phyloP scores from a whole-genome alignment of 164 flowering plant species.

The Aristolochia californica region DNA sequence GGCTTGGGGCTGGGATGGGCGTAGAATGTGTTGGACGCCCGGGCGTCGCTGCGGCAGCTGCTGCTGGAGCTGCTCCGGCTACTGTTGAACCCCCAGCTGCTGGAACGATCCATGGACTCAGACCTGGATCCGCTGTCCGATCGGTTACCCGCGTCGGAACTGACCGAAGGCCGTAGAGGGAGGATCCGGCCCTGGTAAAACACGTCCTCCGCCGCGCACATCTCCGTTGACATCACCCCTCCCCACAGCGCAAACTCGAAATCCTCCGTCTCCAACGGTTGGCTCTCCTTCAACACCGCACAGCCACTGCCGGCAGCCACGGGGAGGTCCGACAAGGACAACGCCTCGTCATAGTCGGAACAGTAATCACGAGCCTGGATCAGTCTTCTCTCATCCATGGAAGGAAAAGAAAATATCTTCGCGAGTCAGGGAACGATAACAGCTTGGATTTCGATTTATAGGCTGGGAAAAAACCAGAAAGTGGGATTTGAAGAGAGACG shows the following conservation, averaged over 20 bases:
- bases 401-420: too few relatives aligned
- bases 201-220: conserved; percentile 59
- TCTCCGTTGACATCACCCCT: conserved; percentile 1
- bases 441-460: not conserved
- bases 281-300: not conserved
- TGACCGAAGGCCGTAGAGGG: conserved; percentile 41
- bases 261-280: not conserved
- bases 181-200: conserved; percentile 55
- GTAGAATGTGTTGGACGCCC: not conserved
- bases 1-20: conserved; percentile 4
- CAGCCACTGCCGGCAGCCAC: not conserved
- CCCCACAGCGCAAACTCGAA: conserved; percentile 1
- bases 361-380: not conserved
- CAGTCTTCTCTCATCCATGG: not conserved
- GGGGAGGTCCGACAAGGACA: conserved; percentile 1
- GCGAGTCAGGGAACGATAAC: not conserved
- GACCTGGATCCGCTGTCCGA: not conserved
- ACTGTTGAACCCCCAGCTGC: not conserved
- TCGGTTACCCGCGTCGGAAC: conserved; percentile 19
- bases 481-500: too few relatives aligned
- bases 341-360: conserved; percentile 1
- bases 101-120: not conserved
- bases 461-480: not conserved
- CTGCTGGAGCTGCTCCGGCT: conserved; percentile 4
- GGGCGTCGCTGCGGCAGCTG: not conserved